Evolutionary conservation across 176 grass and related monocot species (phyloP), one percentile per base, ranked within the genome.

Genomic region (Bonia amplexicaulis): DNA sequence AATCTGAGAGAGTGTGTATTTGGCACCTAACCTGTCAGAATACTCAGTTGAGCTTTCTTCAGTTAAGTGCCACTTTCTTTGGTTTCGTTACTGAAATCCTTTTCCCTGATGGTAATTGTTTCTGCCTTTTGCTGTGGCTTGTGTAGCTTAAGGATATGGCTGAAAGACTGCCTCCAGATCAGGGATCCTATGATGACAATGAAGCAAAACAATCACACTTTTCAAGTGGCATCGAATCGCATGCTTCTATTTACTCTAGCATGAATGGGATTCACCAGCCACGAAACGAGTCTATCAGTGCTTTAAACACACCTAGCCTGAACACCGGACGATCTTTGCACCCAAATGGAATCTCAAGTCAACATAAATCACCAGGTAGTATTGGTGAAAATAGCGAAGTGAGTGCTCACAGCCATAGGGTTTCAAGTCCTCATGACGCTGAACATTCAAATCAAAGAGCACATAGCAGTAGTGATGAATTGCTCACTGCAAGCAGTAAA

Each of bases 111-210:
- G 35, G 68, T 85, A 74, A 45, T 49, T 85, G 61, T 39, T 11
- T 69, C 45, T 16, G 26, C 66, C 16, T 66, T 80, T 79, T 76
- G 59, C 19, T 81, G 41, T 88, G 62, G 51, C 78, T 80, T 82
- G 45, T 85, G 47, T 62, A 97, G 94, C 86, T 97, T 39, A 97
- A 97, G 88, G 94, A 97, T 88, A 97, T 97, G 94, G 94, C 94
- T 26, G 94, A 94, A 83, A 92, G 85, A 89, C 53, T 97, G 77
- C 94, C 92, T 88, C 89, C 88, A 76, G 94, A 90, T 35, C 87
- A 59, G 61, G 90, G 80, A 66, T 74, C 66, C 58, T 90, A 86
- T 69, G 91, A 91, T 72, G 84, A 73, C 41, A 89, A 72, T 33
- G 93, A 91, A 63, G 76, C 83, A 66, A 93, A 89, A 39, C 78